Conservation (phyloP, 208 protist species). For the Strigomonas culicis region DNA sequence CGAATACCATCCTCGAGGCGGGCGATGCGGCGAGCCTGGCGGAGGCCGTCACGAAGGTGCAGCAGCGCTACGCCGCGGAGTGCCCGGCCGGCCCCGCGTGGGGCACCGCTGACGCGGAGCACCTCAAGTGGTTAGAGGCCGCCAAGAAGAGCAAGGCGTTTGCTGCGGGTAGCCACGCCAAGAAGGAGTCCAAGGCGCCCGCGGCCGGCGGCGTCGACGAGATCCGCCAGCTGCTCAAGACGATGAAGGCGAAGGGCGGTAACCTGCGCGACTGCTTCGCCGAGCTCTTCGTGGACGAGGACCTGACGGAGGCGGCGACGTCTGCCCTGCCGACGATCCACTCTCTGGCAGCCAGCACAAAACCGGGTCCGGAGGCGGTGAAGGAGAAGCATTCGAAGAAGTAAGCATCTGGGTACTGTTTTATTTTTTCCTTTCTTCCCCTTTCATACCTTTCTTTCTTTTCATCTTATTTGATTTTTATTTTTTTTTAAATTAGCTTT, state of each 20-base stretch:
- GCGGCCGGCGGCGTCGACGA: conserved; percentile 7
- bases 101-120: conserved; percentile 38
- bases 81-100: conserved; percentile 27
- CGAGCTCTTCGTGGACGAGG: conserved; percentile 44
- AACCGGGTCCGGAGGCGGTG: background rate
- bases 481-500: conserved; percentile 3
- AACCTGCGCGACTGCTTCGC: conserved; percentile 37
- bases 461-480: conserved; percentile 11
- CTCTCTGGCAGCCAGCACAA: background rate
- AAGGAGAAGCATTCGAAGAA: conserved; percentile 7
- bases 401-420: background rate
- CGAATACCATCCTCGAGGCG: conserved; percentile 46
- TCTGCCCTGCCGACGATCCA: conserved; percentile 9
- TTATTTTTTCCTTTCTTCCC: conserved; percentile 7
- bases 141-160: conserved; percentile 13
- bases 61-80: conserved; percentile 32
- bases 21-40: conserved; percentile 21
- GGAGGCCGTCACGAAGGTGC: conserved; percentile 36
- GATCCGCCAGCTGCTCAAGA: conserved; percentile 20
- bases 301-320: conserved; percentile 26
- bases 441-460: conserved; percentile 10
- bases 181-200: background rate
- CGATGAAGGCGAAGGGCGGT: conserved; percentile 11
- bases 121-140: conserved; percentile 48
- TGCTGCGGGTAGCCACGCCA: conserved; percentile 1